Percentiles rank a stretch among this genome's conserved stretches.
Conservation (phyloP, 2,329 filamentous ascomycete species). For the Purpureocillium takamizusanense region DNA sequence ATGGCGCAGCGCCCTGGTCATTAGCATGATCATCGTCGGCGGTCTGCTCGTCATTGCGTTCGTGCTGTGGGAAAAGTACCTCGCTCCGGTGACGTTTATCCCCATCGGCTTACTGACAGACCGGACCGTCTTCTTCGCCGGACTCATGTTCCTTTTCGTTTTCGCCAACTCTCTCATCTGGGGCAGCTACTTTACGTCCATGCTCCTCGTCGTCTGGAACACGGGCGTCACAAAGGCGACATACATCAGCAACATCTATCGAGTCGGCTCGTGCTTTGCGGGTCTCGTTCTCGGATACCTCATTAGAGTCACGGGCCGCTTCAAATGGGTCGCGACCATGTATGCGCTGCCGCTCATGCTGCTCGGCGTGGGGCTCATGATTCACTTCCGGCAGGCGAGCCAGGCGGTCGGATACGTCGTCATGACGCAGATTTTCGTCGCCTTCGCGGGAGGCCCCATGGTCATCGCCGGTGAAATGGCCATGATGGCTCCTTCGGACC, state of each 20-base stretch:
- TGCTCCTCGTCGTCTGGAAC: slow-evolving; percentile 29
- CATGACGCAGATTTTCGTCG: slow-evolving; percentile 54
- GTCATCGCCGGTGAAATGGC: slow-evolving; percentile 53
- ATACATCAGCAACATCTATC: slow-evolving; percentile 36
- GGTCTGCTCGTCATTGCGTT: slow-evolving; percentile 40
- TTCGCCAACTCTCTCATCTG: slow-evolving; percentile 27
- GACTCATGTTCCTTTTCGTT: slow-evolving; percentile 25
- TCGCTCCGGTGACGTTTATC: slow-evolving; percentile 43
- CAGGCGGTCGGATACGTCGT: slow-evolving; percentile 43
- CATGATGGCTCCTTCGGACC: slow-evolving; percentile 48
- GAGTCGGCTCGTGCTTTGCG: slow-evolving; percentile 30
- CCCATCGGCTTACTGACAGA: slow-evolving; percentile 34
- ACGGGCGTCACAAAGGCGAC: slow-evolving; percentile 22
- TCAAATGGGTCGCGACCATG: slow-evolving; percentile 40
- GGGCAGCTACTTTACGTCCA: slow-evolving; percentile 28
- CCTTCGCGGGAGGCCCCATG: slow-evolving; percentile 48
- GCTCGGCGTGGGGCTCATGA: slow-evolving; percentile 48
- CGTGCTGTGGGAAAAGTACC: slow-evolving; percentile 36
- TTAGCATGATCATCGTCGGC: slow-evolving; percentile 44
- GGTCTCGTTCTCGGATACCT: slow-evolving; percentile 29
- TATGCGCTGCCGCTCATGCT: slow-evolving; percentile 46
- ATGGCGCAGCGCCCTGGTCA: slow-evolving; percentile 35
- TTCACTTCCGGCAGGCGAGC: slow-evolving; percentile 46
- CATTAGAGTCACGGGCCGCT: slow-evolving; percentile 36
- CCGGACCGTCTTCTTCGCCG: slow-evolving; percentile 24